These are phyloP conservation scores for Oryza nivara DNA, from an alignment of 176 grass and related monocot species.

Conservation along the genomic window DNA sequence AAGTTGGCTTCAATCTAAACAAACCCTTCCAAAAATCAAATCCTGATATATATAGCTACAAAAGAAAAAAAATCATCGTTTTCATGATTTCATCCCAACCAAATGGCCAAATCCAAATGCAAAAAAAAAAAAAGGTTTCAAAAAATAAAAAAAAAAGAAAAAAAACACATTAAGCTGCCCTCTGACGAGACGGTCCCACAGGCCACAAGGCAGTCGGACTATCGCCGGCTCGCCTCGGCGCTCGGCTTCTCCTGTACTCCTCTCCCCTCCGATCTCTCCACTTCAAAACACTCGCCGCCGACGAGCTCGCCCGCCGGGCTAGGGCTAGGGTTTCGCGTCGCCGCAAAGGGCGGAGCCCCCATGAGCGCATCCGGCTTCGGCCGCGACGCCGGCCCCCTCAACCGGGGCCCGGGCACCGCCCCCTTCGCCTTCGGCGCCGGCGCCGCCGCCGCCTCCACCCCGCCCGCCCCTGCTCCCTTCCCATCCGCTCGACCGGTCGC, in stretches of 20 bases:
- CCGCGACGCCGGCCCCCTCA: conserved; percentile 45
- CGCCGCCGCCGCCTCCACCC: conserved; percentile 36
- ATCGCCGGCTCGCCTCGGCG: neutral
- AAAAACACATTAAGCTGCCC: neutral
- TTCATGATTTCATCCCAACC: no score
- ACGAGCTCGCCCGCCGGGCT: neutral
- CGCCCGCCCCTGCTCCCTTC: conserved; percentile 23
- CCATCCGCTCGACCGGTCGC: conserved; percentile 3
- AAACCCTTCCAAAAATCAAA: no score
- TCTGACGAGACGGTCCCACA: neutral
- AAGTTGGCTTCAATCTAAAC: no score
- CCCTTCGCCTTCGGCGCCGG: conserved; percentile 35
- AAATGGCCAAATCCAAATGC: no score
- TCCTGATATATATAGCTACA: no score
- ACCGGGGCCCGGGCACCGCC: conserved; percentile 41
- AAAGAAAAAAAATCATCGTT: no score
- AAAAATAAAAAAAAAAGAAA: no score
- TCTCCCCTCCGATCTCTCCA: conserved; percentile 25
- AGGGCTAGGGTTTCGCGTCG: conserved; percentile 45
- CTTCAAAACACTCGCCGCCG: conserved; percentile 21
- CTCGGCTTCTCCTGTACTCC: neutral
- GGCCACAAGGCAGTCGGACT: neutral
- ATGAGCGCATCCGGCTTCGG: conserved; percentile 56
- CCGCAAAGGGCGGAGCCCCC: neutral
- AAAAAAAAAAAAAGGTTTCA: no score